Evolutionary conservation across 1,284 basidiomycete species (phyloP).

Genomic region (Fomes fomentarius): DNA sequence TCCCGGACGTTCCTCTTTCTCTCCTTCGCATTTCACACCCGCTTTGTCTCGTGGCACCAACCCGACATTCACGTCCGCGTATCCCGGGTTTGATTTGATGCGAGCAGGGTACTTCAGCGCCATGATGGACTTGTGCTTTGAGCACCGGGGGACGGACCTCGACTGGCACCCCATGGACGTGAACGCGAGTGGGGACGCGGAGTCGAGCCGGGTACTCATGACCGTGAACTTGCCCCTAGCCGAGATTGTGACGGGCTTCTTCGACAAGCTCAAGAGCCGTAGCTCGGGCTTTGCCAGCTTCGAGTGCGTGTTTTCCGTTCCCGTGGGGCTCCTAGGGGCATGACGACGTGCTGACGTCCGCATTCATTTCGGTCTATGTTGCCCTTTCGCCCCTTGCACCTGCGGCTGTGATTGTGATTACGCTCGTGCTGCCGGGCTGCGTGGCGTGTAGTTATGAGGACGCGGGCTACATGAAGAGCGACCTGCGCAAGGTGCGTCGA

Average conservation of each 20-base stretch:
- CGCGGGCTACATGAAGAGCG: slow-evolving; percentile 80
- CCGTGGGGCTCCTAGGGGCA: neutral
- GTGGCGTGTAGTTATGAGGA: slow-evolving; percentile 76
- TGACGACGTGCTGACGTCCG: neutral
- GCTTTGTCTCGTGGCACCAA: neutral
- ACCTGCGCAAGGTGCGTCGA: slow-evolving; percentile 74
- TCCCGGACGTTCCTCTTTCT: neutral
- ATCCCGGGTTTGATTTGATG: no score
- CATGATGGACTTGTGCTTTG: slow-evolving; percentile 91
- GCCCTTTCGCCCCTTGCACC: no score
- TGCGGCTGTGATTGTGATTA: neutral
- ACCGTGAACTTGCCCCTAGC: slow-evolving; percentile 84
- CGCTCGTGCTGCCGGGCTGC: neutral
- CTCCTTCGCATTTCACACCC: no score
- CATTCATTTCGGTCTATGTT: neutral
- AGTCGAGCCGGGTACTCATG: slow-evolving; percentile 64
- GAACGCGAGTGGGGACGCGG: slow-evolving; percentile 38
- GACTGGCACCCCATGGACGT: slow-evolving; percentile 82
- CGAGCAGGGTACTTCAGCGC: slow-evolving; percentile 78
- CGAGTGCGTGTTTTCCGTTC: slow-evolving; percentile 58
- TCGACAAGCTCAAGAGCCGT: slow-evolving; percentile 87
- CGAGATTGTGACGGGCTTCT: slow-evolving; percentile 94
- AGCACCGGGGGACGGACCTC: slow-evolving; percentile 77
- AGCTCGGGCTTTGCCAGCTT: slow-evolving; percentile 94
- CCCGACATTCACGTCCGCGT: no score